Percentiles rank a stretch among this genome's conserved stretches.
Evolutionary conservation across 2,329 filamentous ascomycete genomes (phyloP).

Genomic region (Incumbomyces lentus): DNA sequence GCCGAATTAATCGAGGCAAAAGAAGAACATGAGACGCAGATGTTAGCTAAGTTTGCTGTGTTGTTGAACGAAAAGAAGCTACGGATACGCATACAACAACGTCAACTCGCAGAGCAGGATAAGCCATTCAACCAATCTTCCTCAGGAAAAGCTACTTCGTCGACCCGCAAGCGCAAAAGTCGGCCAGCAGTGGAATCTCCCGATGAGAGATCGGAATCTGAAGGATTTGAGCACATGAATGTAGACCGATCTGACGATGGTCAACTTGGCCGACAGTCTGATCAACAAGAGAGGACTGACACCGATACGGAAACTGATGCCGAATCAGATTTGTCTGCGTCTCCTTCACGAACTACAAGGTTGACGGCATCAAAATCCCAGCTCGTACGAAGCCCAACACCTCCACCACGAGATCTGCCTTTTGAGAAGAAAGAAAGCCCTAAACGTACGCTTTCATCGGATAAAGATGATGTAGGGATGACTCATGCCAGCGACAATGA

Average conservation of each 20-base stretch:
- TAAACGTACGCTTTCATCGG: too few relatives aligned
- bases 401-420: conserved; percentile 13
- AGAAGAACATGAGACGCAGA: conserved; percentile 44
- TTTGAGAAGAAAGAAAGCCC: conserved; percentile 6
- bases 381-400: conserved; percentile 4
- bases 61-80: conserved; percentile 55
- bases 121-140: conserved; percentile 22
- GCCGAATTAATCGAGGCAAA: conserved; percentile 49
- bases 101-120: conserved; percentile 24
- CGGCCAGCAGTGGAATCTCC: conserved; percentile 7
- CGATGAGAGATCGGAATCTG: conserved; percentile 14
- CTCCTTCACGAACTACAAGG: background rate
- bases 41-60: conserved; percentile 48
- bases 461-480: background rate
- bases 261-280: background rate
- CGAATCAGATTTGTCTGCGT: conserved; percentile 9
- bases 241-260: conserved; percentile 5
- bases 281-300: conserved; percentile 7
- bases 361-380: background rate
- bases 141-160: conserved; percentile 17
- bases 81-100: conserved; percentile 53
- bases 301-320: conserved; percentile 7
- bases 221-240: conserved; percentile 16
- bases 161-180: conserved; percentile 13
- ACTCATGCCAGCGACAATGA: conserved; percentile 2